Base-by-base conservation (phyloP, 2,329 filamentous ascomycete species). In the Phyllosticta citrichinensis region DNA sequence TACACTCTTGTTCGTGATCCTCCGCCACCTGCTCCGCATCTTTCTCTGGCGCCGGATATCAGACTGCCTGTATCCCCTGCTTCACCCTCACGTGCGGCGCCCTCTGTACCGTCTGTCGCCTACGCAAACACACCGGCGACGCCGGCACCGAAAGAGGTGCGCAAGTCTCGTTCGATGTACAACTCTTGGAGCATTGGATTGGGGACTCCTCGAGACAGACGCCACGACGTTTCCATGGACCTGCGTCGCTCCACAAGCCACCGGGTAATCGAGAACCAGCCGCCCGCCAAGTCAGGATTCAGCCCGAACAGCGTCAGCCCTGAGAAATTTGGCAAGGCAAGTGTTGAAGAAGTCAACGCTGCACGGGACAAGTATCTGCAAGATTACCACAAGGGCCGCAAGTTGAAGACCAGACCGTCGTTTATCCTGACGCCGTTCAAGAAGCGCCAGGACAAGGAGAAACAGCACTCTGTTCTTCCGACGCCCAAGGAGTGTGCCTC, bases 381-480 rank as follows among this genome's bases (percentile, higher is more conserved):
- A 58, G 69, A 70, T 24, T 75, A 77, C 24, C 74, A 77, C 52
- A 70, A 75, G 52, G 50, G 33, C 53, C 20, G 22, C 24, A 71
- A 73, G 40, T 62, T 77, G 17, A 73, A 74, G 56, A 71, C 76
- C 55, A 73, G 74, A 20, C 75, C 74, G 17, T 79, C 77, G 1
- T 68, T 78, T 59, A 74, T 78, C 51, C 64, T 78, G 6, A 73
- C 71, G 5, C 72, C 76, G 0, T 77, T 79, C 67, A 76, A 74
- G 63, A 79, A 76, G 62, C 70, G 75, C 20, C 72, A 71, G 20
- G 69, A 71, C n/a, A 71, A 69, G 51, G 60, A 63, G 0, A 63
- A 63, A 25, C 66, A 66, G 20, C 63, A 63, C 19, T 66, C 66
- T 22, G 9, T 40, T 65, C 60, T 51, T 40, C 47, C 63, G 12